Base-by-base conservation (phyloP, 306 rosid species). In the Crataegus laevigata region DNA sequence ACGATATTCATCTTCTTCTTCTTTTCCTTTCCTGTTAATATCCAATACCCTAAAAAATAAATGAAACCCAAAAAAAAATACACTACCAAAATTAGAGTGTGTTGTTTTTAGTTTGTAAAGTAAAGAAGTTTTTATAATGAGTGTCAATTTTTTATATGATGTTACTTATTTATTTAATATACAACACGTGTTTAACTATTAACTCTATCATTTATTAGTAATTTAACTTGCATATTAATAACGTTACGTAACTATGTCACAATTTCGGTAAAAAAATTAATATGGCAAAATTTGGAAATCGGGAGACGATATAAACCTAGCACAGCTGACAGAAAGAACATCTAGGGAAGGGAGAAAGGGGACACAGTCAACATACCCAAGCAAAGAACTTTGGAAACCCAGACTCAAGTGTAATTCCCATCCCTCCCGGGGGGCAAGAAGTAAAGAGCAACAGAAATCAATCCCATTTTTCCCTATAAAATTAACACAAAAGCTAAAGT, bases 301-400 rank as follows among this genome's bases (percentile, higher is more conserved):
- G 4, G 40, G 15, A 15, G 57, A 59, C 34, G 40, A 17, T 11
- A 58, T 21, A 3, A 30, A 28, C n/a, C 68, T 26, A 28, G 54
- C 25, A 71, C 42, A 52, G 85, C 73, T 84, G 89, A 86, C 76
- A 86, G 68, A 80, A 69, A 81, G 97, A 92, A 92, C 91, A 89
- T 88, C 81, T 92, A 84, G 99, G 96, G 88, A 91, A 85, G 86
- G 80, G 97, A 74, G 94, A 90, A 94, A 90, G 96, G 36, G 66
- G n/a, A 59, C 38, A 18, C 54, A n/a, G n/a, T n/a, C n/a, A n/a
- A n/a, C n/a, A n/a, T n/a, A 72, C 85, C 70, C 65, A 89, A 84
- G 90, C 78, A 87, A 76, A 81, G 79, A 77, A 81, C 79, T 61
- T 89, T 72, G 89, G 85, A 81, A 81, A 87, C 43, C 78, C 84